Evolutionary conservation across 2,329 filamentous ascomycete genomes (phyloP).

Genomic region (Cytospora paraplurivora): DNA sequence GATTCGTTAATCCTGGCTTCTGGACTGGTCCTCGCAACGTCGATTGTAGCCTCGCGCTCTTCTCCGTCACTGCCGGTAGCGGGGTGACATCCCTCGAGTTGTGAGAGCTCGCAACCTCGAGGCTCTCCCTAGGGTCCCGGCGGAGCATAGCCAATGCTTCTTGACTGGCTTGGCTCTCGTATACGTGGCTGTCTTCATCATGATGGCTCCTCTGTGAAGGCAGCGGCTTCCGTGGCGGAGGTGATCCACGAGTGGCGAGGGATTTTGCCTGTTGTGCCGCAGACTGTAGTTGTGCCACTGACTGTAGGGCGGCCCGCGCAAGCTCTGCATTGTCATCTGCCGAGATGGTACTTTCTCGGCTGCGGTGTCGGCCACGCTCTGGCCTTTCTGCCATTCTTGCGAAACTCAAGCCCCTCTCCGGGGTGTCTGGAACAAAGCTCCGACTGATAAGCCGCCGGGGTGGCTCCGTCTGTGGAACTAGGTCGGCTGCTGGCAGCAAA

Average conservation of each 20-base stretch:
- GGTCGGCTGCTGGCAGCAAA: conserved; percentile 63
- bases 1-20: conserved; percentile 39
- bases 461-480: conserved; percentile 63
- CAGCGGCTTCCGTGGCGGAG: conserved; percentile 21
- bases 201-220: conserved; percentile 31
- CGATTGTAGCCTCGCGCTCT: conserved; percentile 52
- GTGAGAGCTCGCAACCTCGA: conserved; percentile 50
- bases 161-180: conserved; percentile 76
- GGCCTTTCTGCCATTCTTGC: conserved; percentile 32
- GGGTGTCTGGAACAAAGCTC: conserved; percentile 47
- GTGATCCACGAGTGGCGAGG: conserved; percentile 33
- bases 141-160: conserved; percentile 75
- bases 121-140: conserved; percentile 56
- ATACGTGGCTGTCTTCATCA: conserved; percentile 61
- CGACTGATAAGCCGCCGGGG: conserved; percentile 47
- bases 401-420: conserved; percentile 40
- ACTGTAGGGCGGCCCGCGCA: conserved; percentile 55
- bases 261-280: conserved; percentile 44
- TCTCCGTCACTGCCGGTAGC: conserved; percentile 47
- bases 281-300: conserved; percentile 52
- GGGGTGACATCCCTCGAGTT: conserved; percentile 49
- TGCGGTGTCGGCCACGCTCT: conserved; percentile 58
- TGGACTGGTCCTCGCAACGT: conserved; percentile 51
- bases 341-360: conserved; percentile 85
- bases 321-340: conserved; percentile 63